Conservation (phyloP, 2,329 filamentous ascomycete genomes). For the Diaporthe citriasiana region DNA sequence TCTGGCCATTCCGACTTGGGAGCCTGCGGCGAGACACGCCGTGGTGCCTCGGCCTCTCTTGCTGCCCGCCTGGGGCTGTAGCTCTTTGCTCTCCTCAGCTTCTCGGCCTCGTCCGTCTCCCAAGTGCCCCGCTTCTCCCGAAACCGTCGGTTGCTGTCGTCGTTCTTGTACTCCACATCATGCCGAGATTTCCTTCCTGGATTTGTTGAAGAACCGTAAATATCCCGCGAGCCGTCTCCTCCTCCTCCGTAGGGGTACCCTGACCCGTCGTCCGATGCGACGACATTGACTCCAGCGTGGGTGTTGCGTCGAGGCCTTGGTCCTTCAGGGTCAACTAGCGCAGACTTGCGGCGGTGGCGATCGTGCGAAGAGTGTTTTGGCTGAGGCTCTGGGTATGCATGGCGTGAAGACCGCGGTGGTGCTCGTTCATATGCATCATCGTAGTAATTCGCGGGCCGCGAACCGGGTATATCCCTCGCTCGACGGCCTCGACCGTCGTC, state of each 20-base stretch:
- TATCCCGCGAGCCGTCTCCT: background rate
- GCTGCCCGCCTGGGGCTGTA: constrained; percentile 38
- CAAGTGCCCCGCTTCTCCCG: constrained; percentile 37
- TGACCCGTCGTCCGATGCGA: constrained; percentile 39
- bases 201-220: constrained; percentile 6
- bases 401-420: constrained; percentile 27
- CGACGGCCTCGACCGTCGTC: constrained; percentile 38
- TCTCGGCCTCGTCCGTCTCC: constrained; percentile 37
- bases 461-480: constrained; percentile 37
- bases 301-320: constrained; percentile 19
- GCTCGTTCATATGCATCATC: constrained; percentile 37
- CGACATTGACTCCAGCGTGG: constrained; percentile 21
- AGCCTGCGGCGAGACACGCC: constrained; percentile 26
- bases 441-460: constrained; percentile 33
- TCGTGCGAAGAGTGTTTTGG: constrained; percentile 22
- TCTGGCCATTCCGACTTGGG: constrained; percentile 34
- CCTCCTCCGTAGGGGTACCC: background rate
- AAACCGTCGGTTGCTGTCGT: constrained; percentile 31
- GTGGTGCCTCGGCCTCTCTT: constrained; percentile 32
- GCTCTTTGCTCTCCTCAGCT: constrained; percentile 39
- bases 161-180: constrained; percentile 36
- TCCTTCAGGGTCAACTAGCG: constrained; percentile 23
- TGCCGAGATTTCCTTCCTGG: constrained; percentile 34
- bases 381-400: constrained; percentile 7
- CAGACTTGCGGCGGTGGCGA: constrained; percentile 39